phyloP scores from a whole-genome alignment of 768 basidiomycete species.

The Solioccasus polychromus region DNA sequence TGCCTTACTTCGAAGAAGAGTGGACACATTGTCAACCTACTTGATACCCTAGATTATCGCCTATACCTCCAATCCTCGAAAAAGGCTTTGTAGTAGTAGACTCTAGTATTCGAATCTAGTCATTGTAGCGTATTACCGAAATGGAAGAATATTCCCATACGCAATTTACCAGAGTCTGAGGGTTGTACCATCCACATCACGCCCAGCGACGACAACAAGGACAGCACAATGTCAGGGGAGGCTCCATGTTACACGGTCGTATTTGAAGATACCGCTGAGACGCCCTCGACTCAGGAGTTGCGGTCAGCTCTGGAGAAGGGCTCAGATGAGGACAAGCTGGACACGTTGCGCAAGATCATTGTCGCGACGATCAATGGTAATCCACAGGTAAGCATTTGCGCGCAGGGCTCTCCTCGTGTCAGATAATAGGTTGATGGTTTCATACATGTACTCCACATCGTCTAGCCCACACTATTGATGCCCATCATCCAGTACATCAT shows the following conservation, averaged over 20 bases:
- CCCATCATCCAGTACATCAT: constrained; percentile 97
- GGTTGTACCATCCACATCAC: constrained; percentile 6
- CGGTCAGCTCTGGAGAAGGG: constrained; percentile 88
- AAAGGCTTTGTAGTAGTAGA: too few species aligned
- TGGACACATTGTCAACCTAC: too few species aligned
- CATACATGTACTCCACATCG: background rate
- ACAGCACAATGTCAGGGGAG: constrained; percentile 42
- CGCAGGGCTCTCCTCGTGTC: background rate
- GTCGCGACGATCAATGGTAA: constrained; percentile 93
- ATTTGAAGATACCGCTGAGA: constrained; percentile 68
- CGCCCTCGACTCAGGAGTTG: constrained; percentile 79
- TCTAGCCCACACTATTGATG: constrained; percentile 90
- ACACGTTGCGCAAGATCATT: constrained; percentile 93
- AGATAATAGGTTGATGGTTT: background rate
- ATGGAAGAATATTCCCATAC: constrained; percentile 7
- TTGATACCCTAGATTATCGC: too few species aligned
- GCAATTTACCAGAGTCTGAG: too few species aligned
- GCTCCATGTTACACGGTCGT: constrained; percentile 76
- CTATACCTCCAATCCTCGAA: too few species aligned
- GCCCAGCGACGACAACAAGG: constrained; percentile 10
- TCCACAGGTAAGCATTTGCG: constrained; percentile 60
- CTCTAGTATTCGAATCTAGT: too few species aligned
- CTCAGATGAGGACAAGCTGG: constrained; percentile 93
- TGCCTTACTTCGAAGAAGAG: too few species aligned
- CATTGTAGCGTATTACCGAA: constrained; percentile 5